Evolutionary conservation across 2,329 filamentous ascomycete species (phyloP).

Genomic region (Colletotrichum zoysiae): DNA sequence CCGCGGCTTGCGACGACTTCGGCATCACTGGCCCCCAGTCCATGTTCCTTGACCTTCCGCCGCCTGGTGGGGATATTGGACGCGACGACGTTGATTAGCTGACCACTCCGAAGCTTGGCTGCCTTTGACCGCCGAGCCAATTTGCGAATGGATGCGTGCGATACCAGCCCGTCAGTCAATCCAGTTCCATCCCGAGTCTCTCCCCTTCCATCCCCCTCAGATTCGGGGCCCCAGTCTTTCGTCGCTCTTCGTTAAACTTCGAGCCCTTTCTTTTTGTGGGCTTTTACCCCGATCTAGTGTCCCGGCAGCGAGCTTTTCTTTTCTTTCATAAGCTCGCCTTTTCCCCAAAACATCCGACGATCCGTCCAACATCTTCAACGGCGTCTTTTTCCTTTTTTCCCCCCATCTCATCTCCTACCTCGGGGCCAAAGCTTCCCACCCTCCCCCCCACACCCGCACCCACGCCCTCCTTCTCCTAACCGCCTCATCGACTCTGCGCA

Average conservation of each 20-base stretch:
- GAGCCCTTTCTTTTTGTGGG: constrained; percentile 41
- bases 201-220: constrained; percentile 5
- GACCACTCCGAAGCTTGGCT: constrained; percentile 8
- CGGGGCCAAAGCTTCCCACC: neutral
- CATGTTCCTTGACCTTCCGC: neutral
- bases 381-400: neutral
- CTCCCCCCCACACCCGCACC: neutral
- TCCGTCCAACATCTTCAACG: constrained; percentile 8
- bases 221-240: constrained; percentile 37
- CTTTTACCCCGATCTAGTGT: constrained; percentile 2
- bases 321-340: constrained; percentile 12
- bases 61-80: neutral
- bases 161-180: constrained; percentile 16
- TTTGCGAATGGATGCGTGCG: constrained; percentile 8
- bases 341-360: constrained; percentile 8
- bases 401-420: neutral
- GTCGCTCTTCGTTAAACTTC: constrained; percentile 37
- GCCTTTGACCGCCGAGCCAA: neutral
- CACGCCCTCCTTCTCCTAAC: neutral
- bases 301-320: constrained; percentile 21
- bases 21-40: neutral
- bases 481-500: neutral
- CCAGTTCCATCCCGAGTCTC: neutral
- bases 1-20: neutral
- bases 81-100: constrained; percentile 7